Conservation (phyloP, 2,329 filamentous ascomycete genomes). For the Pseudogymnoascus pannorum region DNA sequence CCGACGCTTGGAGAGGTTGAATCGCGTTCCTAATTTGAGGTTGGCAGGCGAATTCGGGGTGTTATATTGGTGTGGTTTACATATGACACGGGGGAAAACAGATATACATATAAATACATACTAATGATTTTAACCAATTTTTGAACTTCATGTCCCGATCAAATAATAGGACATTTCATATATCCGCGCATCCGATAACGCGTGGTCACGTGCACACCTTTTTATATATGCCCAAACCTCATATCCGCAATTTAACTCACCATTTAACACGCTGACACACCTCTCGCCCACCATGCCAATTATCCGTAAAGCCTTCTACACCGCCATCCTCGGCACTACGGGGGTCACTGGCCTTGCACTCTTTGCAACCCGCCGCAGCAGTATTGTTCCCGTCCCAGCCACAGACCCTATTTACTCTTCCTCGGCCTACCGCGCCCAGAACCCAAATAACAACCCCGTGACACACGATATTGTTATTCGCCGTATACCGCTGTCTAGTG, state of each 20-base stretch:
- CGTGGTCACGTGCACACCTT: background rate
- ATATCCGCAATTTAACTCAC: background rate
- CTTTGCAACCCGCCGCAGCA: slow-evolving; percentile 18
- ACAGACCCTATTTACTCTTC: slow-evolving; percentile 56
- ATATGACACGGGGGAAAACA: background rate
- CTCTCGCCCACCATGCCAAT: background rate
- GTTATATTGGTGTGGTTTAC: background rate
- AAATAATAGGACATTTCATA: background rate
- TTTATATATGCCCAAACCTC: background rate
- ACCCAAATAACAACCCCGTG: slow-evolving; percentile 54
- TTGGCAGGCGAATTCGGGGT: background rate
- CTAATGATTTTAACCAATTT: background rate
- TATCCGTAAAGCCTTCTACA: slow-evolving; percentile 13
- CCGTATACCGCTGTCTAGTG: slow-evolving; percentile 53
- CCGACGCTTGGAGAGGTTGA: background rate
- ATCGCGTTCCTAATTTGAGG: background rate
- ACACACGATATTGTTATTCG: slow-evolving; percentile 59
- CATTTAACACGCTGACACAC: background rate
- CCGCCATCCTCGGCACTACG: slow-evolving; percentile 17
- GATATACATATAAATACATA: background rate
- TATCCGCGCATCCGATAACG: background rate
- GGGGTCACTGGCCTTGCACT: slow-evolving; percentile 19
- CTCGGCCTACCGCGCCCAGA: slow-evolving; percentile 49
- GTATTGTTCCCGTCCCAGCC: slow-evolving; percentile 45
- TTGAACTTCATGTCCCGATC: background rate